Conservation (phyloP, 768 basidiomycete genomes). For the Pleurotus eryngii region DNA sequence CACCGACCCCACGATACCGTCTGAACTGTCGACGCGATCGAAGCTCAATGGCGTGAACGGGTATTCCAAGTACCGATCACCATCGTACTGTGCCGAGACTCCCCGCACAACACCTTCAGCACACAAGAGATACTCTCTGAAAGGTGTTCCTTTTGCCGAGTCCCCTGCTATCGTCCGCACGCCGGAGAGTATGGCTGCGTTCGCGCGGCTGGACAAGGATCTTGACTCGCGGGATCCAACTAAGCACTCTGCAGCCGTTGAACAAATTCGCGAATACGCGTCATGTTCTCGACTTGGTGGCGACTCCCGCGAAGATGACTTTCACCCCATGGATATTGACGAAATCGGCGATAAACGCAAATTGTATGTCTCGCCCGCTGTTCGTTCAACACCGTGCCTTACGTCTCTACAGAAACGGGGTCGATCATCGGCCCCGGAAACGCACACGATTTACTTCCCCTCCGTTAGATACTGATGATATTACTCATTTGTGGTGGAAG, state of each 20-base stretch:
- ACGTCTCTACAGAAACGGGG: constrained; percentile 25
- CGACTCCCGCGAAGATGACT: constrained; percentile 26
- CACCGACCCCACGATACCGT: constrained; percentile 64
- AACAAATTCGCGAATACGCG: constrained; percentile 34
- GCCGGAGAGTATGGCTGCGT: constrained; percentile 68
- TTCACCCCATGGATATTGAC: constrained; percentile 21
- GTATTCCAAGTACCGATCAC: constrained; percentile 36
- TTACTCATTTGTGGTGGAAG: constrained; percentile 71
- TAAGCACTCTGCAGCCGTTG: constrained; percentile 15
- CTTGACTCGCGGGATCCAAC: constrained; percentile 6
- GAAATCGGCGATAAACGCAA: constrained; percentile 64
- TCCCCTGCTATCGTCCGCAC: constrained; percentile 69
- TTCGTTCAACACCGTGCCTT: not conserved
- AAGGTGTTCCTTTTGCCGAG: constrained; percentile 58
- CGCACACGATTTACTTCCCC: constrained; percentile 48
- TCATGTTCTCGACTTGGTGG: constrained; percentile 33
- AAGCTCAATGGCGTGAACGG: constrained; percentile 45
- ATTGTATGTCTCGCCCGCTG: constrained; percentile 32
- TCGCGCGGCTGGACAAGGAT: constrained; percentile 50
- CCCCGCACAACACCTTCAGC: constrained; percentile 21
- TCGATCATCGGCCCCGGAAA: constrained; percentile 56
- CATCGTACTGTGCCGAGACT: constrained; percentile 26
- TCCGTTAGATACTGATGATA: constrained; percentile 36
- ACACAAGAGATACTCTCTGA: constrained; percentile 23
- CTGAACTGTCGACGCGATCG: constrained; percentile 28